Evolutionary conservation across 345 rosid genomes (phyloP), one percentile per base, ranked within the genome.

Genomic region (Dovyalis caffra): DNA sequence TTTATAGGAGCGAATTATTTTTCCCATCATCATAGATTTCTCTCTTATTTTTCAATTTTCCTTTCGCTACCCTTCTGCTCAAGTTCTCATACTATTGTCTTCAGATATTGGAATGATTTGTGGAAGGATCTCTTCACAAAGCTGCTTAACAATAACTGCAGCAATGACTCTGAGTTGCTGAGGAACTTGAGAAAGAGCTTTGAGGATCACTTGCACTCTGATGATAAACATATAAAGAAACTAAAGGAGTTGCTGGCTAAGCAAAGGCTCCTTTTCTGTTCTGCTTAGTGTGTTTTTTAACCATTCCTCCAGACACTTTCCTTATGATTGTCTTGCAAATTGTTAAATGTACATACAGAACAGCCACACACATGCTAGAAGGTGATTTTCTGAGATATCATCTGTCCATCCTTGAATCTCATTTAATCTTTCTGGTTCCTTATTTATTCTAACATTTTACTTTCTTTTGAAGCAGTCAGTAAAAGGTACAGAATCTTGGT

Each of bases 61-160:
- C 4, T 12, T 45, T n/a, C 56, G 23, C 28, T 40, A 56, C 14
- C 53, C 29, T 20, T 53, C 71, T 47, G 51, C 20, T 47, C 4
- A 47, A 47, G 51, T 16, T 47, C 51, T 16, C 51, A 16, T 47
- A 3, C 20, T 47, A 47, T 70, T 75, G 53, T 33, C 64, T 65
- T 47, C 90, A 91, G 99, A 76, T 95, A 95, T 68, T 95, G 97
- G 97, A 91, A 88, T 23, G 86, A 88, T 20, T 80, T 95, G 15
- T 95, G 99, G 98, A 86, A 85, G 82, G 84, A 80, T 40, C 80
- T 95, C 25, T 95, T 93, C 76, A 67, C 87, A 45, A 74, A 83
- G 85, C 87, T 95, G 83, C 90, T 93, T 1, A 95, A 95, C 82
- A 70, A 68, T 26, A 77, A 78, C 70, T 58, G 73, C 23, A 70